Conservation (phyloP, 2,329 filamentous ascomycete genomes). For the Claviceps fusiformis region DNA sequence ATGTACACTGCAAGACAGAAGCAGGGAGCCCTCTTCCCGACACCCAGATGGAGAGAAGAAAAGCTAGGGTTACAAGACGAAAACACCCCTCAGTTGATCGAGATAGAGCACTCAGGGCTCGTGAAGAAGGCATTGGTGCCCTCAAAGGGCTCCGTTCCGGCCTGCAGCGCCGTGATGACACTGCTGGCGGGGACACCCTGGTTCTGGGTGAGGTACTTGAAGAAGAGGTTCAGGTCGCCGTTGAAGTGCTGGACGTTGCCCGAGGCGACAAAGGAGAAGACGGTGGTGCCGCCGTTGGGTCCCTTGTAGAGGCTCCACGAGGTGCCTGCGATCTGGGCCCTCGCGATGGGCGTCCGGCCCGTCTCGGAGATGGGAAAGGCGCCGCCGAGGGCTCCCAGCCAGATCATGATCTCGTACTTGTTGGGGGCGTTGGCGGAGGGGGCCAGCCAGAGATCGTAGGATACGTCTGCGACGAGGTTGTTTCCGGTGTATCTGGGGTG, state of each 20-base stretch:
- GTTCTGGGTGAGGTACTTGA: constrained; percentile 37
- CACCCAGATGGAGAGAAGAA: background rate
- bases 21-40: too few species aligned
- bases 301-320: constrained; percentile 48
- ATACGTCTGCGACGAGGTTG: constrained; percentile 36
- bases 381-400: constrained; percentile 44
- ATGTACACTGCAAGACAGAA: too few species aligned
- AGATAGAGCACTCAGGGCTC: background rate
- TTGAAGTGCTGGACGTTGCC: constrained; percentile 36
- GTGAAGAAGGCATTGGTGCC: background rate
- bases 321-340: constrained; percentile 13
- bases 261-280: constrained; percentile 39
- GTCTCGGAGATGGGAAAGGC: constrained; percentile 36
- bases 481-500: constrained; percentile 16
- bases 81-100: background rate
- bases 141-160: background rate
- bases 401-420: constrained; percentile 53
- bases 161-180: background rate
- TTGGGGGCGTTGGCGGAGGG: constrained; percentile 26
- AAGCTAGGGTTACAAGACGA: background rate
- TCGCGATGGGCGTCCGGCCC: constrained; percentile 12
- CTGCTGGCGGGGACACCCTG: constrained; percentile 22
- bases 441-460: constrained; percentile 48
- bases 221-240: constrained; percentile 44
- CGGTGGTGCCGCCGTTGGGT: constrained; percentile 39